phyloP scores from a whole-genome alignment of 2,329 filamentous ascomycete species.

The Hypoxylon sp. region DNA sequence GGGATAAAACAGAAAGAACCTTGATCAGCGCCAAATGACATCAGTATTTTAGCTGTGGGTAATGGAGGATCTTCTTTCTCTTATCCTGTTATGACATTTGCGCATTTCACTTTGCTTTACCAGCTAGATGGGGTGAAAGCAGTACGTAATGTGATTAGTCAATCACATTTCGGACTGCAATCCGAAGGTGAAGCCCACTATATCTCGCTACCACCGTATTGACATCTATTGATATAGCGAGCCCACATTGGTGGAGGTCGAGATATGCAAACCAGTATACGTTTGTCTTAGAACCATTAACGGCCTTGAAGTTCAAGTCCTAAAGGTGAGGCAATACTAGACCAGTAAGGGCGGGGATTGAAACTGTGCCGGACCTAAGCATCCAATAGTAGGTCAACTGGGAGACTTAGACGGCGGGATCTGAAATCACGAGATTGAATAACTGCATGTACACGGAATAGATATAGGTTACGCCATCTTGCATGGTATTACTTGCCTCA shows the following conservation, averaged over 20 bases:
- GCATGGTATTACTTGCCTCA: slow-evolving; percentile 24
- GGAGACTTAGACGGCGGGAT: neutral
- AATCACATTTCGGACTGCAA: neutral
- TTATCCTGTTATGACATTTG: neutral
- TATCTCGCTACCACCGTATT: slow-evolving; percentile 13
- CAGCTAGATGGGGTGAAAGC: slow-evolving; percentile 2
- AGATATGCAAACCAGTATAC: slow-evolving; percentile 6
- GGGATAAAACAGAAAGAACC: slow-evolving; percentile 16
- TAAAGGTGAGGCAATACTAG: slow-evolving; percentile 1
- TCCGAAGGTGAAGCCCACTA: slow-evolving; percentile 18
- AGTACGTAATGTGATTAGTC: slow-evolving; percentile 25
- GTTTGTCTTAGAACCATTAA: slow-evolving; percentile 9
- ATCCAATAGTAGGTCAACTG: slow-evolving; percentile 5
- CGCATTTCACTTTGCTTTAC: slow-evolving; percentile 6
- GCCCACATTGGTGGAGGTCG: slow-evolving; percentile 18
- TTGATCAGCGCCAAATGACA: slow-evolving; percentile 28
- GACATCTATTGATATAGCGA: slow-evolving; percentile 21
- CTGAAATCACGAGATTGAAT: slow-evolving; percentile 2
- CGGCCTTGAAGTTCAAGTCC: neutral
- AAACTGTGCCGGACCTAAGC: neutral
- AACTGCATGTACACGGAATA: slow-evolving; percentile 13
- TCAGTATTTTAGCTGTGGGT: slow-evolving; percentile 25
- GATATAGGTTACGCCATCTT: slow-evolving; percentile 29
- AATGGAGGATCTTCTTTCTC: slow-evolving; percentile 5
- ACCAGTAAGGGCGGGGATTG: slow-evolving; percentile 4